These are phyloP conservation scores for Crucihimalaya himalaica DNA, from an alignment of 345 rosid genomes.

Conservation along the genomic window DNA sequence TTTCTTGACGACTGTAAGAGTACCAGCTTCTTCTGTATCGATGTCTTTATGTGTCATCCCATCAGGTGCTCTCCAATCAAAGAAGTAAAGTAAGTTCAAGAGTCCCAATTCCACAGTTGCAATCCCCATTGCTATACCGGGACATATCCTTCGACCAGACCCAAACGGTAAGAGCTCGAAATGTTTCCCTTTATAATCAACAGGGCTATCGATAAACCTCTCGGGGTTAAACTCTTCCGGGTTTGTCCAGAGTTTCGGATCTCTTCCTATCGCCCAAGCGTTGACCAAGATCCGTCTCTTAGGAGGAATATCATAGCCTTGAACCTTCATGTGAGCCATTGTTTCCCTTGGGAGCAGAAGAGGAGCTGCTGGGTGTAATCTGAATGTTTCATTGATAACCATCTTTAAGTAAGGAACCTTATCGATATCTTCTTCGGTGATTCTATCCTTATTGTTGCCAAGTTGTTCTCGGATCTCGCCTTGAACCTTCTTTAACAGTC, in stretches of 20 bases:
- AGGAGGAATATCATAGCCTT: constrained; percentile 48
- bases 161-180: constrained; percentile 63
- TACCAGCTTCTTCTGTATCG: constrained; percentile 38
- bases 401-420: constrained; percentile 47
- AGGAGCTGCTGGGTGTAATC: constrained; percentile 58
- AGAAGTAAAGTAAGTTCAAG: constrained; percentile 48
- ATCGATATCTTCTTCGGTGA: constrained; percentile 38
- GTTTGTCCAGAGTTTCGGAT: constrained; percentile 46
- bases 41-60: constrained; percentile 37
- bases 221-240: constrained; percentile 52
- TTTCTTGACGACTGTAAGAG: constrained; percentile 27
- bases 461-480: constrained; percentile 35
- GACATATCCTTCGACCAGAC: constrained; percentile 58
- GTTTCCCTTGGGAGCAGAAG: constrained; percentile 50
- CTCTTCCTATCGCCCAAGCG: constrained; percentile 51
- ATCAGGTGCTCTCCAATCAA: constrained; percentile 44
- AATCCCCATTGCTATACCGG: constrained; percentile 51
- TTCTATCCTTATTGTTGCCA: constrained; percentile 30
- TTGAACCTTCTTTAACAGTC: constrained; percentile 47
- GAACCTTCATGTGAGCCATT: constrained; percentile 41
- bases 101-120: constrained; percentile 40
- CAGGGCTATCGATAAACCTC: constrained; percentile 43
- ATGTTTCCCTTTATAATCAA: constrained; percentile 53
- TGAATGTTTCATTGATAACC: constrained; percentile 55
- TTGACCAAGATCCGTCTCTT: constrained; percentile 46